Percentiles rank a stretch among this genome's conserved stretches.
These are phyloP conservation scores for Phytomonas serpens DNA, from an alignment of 208 protist genomes.

Conservation along the genomic window DNA sequence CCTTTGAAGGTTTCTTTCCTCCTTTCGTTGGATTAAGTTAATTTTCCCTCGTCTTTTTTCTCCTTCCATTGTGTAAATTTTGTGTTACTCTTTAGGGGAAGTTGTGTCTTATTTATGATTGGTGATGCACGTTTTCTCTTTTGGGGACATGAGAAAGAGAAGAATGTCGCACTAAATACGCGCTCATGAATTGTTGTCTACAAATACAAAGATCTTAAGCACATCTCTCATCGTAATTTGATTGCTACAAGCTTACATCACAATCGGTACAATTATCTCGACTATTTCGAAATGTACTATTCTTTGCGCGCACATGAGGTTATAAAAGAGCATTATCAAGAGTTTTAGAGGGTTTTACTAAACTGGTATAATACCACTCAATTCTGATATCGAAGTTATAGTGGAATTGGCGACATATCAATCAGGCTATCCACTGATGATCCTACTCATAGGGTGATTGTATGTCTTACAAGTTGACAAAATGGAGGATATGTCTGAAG, in stretches of 20 bases:
- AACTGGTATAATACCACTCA: background rate
- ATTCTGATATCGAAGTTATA: background rate
- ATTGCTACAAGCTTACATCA: background rate
- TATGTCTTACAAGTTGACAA: background rate
- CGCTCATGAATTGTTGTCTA: background rate
- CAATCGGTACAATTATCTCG: background rate
- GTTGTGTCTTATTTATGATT: conserved; percentile 2
- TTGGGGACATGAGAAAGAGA: background rate
- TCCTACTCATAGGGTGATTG: background rate
- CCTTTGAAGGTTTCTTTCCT: background rate
- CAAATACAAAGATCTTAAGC: background rate
- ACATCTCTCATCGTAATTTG: background rate
- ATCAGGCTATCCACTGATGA: background rate
- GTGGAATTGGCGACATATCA: background rate
- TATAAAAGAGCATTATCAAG: background rate
- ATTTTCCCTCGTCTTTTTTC: conserved; percentile 16
- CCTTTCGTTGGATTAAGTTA: conserved; percentile 1
- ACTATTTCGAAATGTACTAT: background rate
- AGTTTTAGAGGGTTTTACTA: background rate
- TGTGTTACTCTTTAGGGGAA: background rate
- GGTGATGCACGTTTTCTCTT: background rate
- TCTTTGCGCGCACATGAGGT: background rate
- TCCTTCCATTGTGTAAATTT: conserved; percentile 9
- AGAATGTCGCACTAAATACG: background rate
- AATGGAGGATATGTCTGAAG: background rate